phyloP scores from a whole-genome alignment of 2,329 filamentous ascomycete genomes.

The Venturia pyrina region DNA sequence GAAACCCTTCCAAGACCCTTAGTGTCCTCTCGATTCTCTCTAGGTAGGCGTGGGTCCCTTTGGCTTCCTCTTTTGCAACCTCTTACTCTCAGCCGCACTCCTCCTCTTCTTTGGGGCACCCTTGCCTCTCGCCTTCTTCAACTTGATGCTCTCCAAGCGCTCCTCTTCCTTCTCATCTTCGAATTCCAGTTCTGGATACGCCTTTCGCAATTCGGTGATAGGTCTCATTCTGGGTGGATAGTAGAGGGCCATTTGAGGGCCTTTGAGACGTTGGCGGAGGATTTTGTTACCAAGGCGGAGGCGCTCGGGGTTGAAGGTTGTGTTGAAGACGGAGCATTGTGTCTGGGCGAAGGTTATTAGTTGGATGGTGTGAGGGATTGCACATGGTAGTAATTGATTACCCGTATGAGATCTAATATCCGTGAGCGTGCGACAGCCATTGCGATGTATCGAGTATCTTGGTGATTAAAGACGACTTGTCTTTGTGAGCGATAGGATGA shows the following conservation, averaged over 20 bases:
- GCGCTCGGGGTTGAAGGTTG: constrained; percentile 78
- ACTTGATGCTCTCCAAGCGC: constrained; percentile 60
- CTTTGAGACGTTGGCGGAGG: constrained; percentile 75
- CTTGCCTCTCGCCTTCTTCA: constrained; percentile 65
- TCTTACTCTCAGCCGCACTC: constrained; percentile 32
- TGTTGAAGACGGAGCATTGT: constrained; percentile 51
- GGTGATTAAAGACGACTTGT: neutral
- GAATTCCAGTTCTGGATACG: constrained; percentile 58
- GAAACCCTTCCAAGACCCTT: neutral
- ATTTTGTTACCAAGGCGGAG: constrained; percentile 84
- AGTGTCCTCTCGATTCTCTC: neutral
- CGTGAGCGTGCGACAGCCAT: constrained; percentile 45
- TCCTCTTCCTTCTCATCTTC: constrained; percentile 71
- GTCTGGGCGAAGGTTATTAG: neutral
- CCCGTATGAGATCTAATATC: constrained; percentile 67
- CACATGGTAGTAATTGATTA: constrained; percentile 25
- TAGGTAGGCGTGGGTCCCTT: neutral
- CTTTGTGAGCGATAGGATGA: neutral
- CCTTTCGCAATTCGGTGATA: constrained; percentile 61
- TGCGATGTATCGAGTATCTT: constrained; percentile 14
- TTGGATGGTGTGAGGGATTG: neutral
- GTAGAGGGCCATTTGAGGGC: constrained; percentile 75
- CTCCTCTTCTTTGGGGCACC: constrained; percentile 76
- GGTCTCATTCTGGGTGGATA: constrained; percentile 70
- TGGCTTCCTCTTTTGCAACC: constrained; percentile 3